Evolutionary conservation across 352 stramenopile genomes (phyloP), one percentile per base, ranked within the genome.

Genomic region (Phytophthora aleatoria): DNA sequence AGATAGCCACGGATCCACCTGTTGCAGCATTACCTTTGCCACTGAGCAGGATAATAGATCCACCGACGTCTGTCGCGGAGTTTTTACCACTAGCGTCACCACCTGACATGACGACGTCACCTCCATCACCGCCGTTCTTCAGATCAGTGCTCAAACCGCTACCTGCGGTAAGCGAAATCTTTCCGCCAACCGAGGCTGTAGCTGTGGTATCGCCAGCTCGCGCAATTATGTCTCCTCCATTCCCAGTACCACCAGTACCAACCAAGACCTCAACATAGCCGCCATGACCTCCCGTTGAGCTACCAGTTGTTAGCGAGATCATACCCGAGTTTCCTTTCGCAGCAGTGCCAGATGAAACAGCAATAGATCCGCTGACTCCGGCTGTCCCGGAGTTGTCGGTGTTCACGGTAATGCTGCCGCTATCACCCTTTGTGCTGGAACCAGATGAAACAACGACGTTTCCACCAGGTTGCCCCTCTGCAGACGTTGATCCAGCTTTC

Each of bases 361-460:
- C 55, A 50, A 97, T 74, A n/a, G 67, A 76, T 2, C 91, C 90
- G 61, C 83, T 96, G 15, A 78, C 76, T n/a, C 93, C 93, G 58
- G 69, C 60, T 49, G 66, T 76, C 11, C 92, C 92, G 10, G 91
- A 91, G 36, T 87, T 75, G 15, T 85, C 76, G 7, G 87, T 97
- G 27, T 70, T 70, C 35, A 98, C 60, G 13, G 62, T 78, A n/a
- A 97, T 64, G 33, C 64, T 69, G 9, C 96, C 95, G 54, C 87
- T 98, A 50, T 92, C 89, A 33, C 61, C 64, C 31, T 74, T 67
- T 5, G 74, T 62, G 36, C 82, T 91, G 54, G 61, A 85, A 1
- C 94, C 96, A 54, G 87, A 95, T 12, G 57, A 76, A 57, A 98
- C 81, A 4, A 71, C 50, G 26, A 98, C 75, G 31, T 80, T 76